These are phyloP conservation scores for Calonectria pteridis DNA, from an alignment of 2,329 filamentous ascomycete species.

Conservation along the genomic window DNA sequence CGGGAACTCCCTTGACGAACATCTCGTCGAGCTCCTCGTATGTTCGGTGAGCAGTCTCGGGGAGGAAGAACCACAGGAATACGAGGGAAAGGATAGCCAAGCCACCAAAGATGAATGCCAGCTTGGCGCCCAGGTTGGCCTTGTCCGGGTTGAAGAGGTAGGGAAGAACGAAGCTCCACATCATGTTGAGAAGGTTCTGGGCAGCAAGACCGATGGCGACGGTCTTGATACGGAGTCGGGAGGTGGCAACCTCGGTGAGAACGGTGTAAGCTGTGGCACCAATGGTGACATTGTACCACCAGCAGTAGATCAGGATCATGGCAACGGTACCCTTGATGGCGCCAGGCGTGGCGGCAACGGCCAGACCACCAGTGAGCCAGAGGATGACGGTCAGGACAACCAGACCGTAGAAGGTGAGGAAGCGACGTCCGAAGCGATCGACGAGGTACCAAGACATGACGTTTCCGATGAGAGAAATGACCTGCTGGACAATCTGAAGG, in stretches of 20 bases:
- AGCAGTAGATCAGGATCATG: conserved; percentile 54
- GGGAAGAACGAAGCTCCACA: conserved; percentile 32
- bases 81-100: conserved; percentile 24
- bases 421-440: conserved; percentile 52
- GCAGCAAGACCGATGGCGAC: conserved; percentile 38
- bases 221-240: conserved; percentile 55
- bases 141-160: conserved; percentile 35
- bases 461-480: conserved; percentile 54
- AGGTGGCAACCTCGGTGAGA: conserved; percentile 54
- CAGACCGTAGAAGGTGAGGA: conserved; percentile 52
- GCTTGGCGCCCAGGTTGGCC: conserved; percentile 30
- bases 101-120: conserved; percentile 33
- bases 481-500: conserved; percentile 55
- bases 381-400: conserved; percentile 50
- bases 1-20: conserved; percentile 28
- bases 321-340: conserved; percentile 47
- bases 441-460: conserved; percentile 55
- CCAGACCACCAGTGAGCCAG: conserved; percentile 53
- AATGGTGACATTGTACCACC: conserved; percentile 55
- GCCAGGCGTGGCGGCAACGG: conserved; percentile 29
- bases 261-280: conserved; percentile 54
- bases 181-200: conserved; percentile 29
- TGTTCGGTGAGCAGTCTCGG: conserved; percentile 34
- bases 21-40: conserved; percentile 36
- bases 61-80: conserved; percentile 33